Evolutionary conservation across 768 basidiomycete genomes (phyloP), one percentile per base, ranked within the genome.

Genomic region (Cystobasidiopsis lactophilus): DNA sequence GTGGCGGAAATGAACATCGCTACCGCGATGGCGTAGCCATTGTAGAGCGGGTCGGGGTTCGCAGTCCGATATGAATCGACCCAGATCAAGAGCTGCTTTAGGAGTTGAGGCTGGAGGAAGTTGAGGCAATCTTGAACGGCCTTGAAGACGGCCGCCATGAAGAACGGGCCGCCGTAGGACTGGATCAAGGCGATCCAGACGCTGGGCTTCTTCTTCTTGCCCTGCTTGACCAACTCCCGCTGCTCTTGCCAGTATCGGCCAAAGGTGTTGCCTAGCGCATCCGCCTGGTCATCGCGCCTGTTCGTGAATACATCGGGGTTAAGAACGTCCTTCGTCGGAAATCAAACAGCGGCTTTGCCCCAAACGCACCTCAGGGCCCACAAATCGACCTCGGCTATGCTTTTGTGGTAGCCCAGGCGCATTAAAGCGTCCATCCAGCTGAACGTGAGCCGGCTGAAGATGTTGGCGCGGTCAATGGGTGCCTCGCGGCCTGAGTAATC

Each of bases 91-190:
- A 96, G 69, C 60, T 76, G 72, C 5, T 82, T 76, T 23, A 96
- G 74, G 1, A 93, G 72, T 62, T 86, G 80, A 0, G 91, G 91
- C 63, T 95, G 89, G 5, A 77, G 65, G 67, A 93, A 95, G 0
- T 77, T 76, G 19, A 95, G 69, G 26, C 70, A 67, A 63, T 96
- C 91, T 63, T 88, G 84, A 1, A 58, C 33, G n/a, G 57, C 46
- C 59, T 64, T 64, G 58, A 65, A 62, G 19, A 69, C 10, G 31
- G 66, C 66, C 0, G 69, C 69, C 5, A 66, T 51, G 41, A 67
- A 50, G 59, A 80, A 91, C 0, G 83, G 81, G 0, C 74, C 70
- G 0, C 89, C 91, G 59, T 83, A 96, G 0, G 88, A 75, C 5
- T 74, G 58, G 41, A 76, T 76, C 14, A 96, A 72, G 0, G 88